These are phyloP conservation scores for Dryadomyces quercivorus DNA, from an alignment of 2,329 filamentous ascomycete species.

Conservation along the genomic window DNA sequence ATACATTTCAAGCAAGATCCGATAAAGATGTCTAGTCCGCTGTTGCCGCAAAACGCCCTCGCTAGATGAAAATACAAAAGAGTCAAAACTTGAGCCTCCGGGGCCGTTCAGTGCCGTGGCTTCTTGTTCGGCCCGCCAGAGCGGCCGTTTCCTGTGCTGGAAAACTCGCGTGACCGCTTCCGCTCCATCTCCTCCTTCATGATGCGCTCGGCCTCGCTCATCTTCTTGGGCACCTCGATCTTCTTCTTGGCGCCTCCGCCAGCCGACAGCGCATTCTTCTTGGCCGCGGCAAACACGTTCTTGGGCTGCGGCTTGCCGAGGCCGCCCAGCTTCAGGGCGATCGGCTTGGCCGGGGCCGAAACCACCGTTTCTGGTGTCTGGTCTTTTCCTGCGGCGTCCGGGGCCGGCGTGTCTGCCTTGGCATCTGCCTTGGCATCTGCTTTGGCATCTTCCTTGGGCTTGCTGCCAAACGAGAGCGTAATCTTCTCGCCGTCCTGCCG, in stretches of 20 bases:
- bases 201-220: constrained; percentile 78
- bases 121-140: constrained; percentile 30
- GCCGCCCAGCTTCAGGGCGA: constrained; percentile 54
- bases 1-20: neutral
- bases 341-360: constrained; percentile 12
- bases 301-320: constrained; percentile 50
- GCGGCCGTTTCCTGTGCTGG: constrained; percentile 11
- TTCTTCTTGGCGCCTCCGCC: constrained; percentile 49
- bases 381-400: no score
- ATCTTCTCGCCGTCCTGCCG: constrained; percentile 64
- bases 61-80: constrained; percentile 10
- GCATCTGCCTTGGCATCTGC: constrained; percentile 10
- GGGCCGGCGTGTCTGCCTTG: no score
- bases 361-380: constrained; percentile 8
- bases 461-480: constrained; percentile 52
- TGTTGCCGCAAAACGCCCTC: neutral
- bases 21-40: neutral
- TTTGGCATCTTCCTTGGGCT: no score
- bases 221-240: constrained; percentile 58
- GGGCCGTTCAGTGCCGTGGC: constrained; percentile 25
- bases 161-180: constrained; percentile 43
- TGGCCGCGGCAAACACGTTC: constrained; percentile 58
- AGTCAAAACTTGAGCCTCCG: no score
- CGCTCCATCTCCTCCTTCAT: constrained; percentile 76
- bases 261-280: constrained; percentile 53